Percentiles rank a stretch among this genome's conserved stretches.
These are phyloP conservation scores for Tanacetum coccineum DNA, from an alignment of 129 eudicot species.

Conservation along the genomic window DNA sequence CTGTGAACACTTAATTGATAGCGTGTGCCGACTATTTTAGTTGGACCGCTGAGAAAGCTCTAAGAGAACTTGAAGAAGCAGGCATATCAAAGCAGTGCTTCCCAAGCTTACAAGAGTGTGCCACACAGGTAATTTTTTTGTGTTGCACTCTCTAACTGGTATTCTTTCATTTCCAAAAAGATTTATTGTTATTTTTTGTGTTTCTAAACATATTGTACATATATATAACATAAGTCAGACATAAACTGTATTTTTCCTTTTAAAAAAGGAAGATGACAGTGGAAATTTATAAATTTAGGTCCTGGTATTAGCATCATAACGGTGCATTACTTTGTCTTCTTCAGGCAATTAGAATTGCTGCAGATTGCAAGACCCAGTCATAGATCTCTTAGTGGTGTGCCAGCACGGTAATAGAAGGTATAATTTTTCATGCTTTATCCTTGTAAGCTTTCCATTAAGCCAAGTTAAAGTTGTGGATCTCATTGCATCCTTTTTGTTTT, in stretches of 20 bases:
- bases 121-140: slow-evolving; percentile 49
- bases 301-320: slow-evolving; percentile 1
- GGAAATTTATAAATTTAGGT: background rate
- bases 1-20: slow-evolving; percentile 14
- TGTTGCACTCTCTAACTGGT: background rate
- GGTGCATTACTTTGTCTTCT: slow-evolving; percentile 4
- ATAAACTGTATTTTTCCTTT: background rate
- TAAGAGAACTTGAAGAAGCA: slow-evolving; percentile 87
- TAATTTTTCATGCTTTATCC: slow-evolving; percentile 20
- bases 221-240: background rate
- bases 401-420: slow-evolving; percentile 62
- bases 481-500: slow-evolving; percentile 19
- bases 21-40: slow-evolving; percentile 32
- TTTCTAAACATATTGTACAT: background rate
- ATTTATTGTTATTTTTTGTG: background rate
- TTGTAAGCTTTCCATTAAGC: slow-evolving; percentile 7
- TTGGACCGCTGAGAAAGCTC: slow-evolving; percentile 89
- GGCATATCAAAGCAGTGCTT: slow-evolving; percentile 72
- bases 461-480: too few species aligned
- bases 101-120: slow-evolving; percentile 77
- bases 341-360: slow-evolving; percentile 85
- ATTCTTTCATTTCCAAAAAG: background rate
- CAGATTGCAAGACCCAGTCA: slow-evolving; percentile 69
- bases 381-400: slow-evolving; percentile 65
- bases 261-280: background rate